Evolutionary conservation across 768 basidiomycete species (phyloP).

Genomic region (Tulasnella sp.): DNA sequence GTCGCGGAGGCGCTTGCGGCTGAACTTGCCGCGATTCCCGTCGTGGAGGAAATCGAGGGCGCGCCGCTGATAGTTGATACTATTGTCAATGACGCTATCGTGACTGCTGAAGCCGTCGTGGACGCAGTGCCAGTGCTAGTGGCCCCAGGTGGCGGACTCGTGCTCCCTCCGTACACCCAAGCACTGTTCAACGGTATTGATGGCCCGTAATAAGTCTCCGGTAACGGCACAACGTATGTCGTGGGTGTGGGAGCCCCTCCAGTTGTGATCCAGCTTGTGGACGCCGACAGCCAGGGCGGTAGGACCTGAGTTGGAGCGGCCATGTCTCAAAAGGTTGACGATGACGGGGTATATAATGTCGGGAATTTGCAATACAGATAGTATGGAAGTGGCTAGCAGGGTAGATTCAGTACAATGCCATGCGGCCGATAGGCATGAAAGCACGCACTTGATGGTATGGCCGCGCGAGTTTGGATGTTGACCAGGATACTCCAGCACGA

Average conservation of each 20-base stretch:
- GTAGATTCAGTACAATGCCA: too few species aligned
- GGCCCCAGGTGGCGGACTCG: slow-evolving; percentile 4
- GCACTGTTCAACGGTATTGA: slow-evolving; percentile 9
- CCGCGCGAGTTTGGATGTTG: too few species aligned
- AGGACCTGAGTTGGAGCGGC: slow-evolving; percentile 10
- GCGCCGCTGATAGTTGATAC: not conserved
- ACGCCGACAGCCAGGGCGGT: slow-evolving; percentile 7
- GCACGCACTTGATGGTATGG: too few species aligned
- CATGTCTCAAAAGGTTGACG: not conserved
- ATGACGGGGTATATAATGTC: too few species aligned
- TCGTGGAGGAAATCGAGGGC: not conserved
- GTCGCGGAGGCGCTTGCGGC: not conserved
- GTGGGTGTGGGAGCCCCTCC: not conserved
- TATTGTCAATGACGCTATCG: not conserved
- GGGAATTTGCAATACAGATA: too few species aligned
- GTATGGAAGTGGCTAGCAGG: not conserved
- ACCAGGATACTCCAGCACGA: too few species aligned
- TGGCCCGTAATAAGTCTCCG: slow-evolving; percentile 12
- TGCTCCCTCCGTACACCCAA: slow-evolving; percentile 13
- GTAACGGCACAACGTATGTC: slow-evolving; percentile 7
- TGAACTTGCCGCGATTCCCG: not conserved
- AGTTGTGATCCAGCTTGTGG: slow-evolving; percentile 4
- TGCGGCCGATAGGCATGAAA: too few species aligned
- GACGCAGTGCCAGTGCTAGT: not conserved
- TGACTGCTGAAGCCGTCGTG: not conserved